phyloP scores from a whole-genome alignment of 768 basidiomycete species.

The Leccinum variicolor region DNA sequence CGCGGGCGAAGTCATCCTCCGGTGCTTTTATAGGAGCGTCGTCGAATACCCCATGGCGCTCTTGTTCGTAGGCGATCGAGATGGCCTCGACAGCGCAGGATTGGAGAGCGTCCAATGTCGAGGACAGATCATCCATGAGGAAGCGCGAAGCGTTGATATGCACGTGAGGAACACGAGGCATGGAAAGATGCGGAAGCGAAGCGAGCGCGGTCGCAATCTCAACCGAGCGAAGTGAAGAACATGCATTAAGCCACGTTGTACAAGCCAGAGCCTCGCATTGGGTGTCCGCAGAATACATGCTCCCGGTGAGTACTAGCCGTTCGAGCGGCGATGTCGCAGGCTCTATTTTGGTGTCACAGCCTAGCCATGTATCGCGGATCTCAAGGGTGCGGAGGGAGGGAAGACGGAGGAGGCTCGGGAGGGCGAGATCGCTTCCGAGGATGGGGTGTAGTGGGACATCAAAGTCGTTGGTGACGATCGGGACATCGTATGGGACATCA shows the following conservation, averaged over 20 bases:
- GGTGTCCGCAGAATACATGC: constrained; percentile 25
- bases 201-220: constrained; percentile 24
- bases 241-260: constrained; percentile 24
- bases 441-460: constrained; percentile 55
- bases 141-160: constrained; percentile 28
- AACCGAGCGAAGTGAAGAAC: constrained; percentile 18
- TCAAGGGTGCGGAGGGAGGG: constrained; percentile 58
- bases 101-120: constrained; percentile 18
- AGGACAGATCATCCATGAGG: constrained; percentile 17
- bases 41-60: background rate
- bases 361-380: constrained; percentile 70
- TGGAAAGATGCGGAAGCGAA: constrained; percentile 1
- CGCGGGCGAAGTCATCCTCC: constrained; percentile 22
- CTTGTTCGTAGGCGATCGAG: constrained; percentile 20
- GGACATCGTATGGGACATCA: constrained; percentile 40
- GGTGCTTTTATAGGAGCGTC: background rate
- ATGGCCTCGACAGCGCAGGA: constrained; percentile 20
- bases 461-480: constrained; percentile 58
- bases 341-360: constrained; percentile 31
- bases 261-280: constrained; percentile 22
- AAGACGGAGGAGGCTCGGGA: constrained; percentile 65
- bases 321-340: constrained; percentile 9
- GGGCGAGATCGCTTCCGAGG: constrained; percentile 53
- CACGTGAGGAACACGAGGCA: constrained; percentile 17
- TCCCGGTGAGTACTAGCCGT: constrained; percentile 26